Evolutionary conservation across 2,329 filamentous ascomycete species (phyloP), one percentile per base, ranked within the genome.

Genomic region (Fusarium sp.): DNA sequence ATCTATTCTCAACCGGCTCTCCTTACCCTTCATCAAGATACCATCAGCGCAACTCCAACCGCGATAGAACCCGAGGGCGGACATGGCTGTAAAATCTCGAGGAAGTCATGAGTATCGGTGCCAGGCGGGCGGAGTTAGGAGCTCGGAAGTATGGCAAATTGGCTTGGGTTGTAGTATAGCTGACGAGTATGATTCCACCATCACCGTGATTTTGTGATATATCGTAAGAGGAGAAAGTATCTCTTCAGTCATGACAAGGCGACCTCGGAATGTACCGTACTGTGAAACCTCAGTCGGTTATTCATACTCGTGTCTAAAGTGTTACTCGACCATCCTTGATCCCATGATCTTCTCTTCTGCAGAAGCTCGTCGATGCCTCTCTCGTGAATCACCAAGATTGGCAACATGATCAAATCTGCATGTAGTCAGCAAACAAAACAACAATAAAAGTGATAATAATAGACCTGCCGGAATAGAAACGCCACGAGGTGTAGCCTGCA

Each of bases 1-100:
- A 53, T 39, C 25, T 33, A 57, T 52, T 44, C 47, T 44, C 42
- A 45, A 57, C 25, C 60, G 50, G 47, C 45, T 65, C 33, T 54
- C 46, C 46, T 70, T 56, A 35, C 59, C 58, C 42, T 56, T 25
- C 53, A 49, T 41, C 27, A 20, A 44, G 33, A 35, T 20, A 46
- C 29, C 54, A 56, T 22, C 35, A 54, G 35, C 63, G 69, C 60
- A 72, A 71, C 70, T 67, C 70, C 56, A 72, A 67, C 70, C 70
- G 65, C 47, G 41, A 57, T 53, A 53, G 55, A 56, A 55, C 62
- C 70, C 70, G 70, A 73, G 42, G 70, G 70, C 18, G 70, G 70
- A 73, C 70, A 71, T 67, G 70, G 65, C 70, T 67, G 54, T 18
- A 31, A 71, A 50, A 57, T 63, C 41, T 54, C 44, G 17, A 63